Evolutionary conservation across 2,329 filamentous ascomycete species (phyloP).

Genomic region (Herpotrichia juniperi): DNA sequence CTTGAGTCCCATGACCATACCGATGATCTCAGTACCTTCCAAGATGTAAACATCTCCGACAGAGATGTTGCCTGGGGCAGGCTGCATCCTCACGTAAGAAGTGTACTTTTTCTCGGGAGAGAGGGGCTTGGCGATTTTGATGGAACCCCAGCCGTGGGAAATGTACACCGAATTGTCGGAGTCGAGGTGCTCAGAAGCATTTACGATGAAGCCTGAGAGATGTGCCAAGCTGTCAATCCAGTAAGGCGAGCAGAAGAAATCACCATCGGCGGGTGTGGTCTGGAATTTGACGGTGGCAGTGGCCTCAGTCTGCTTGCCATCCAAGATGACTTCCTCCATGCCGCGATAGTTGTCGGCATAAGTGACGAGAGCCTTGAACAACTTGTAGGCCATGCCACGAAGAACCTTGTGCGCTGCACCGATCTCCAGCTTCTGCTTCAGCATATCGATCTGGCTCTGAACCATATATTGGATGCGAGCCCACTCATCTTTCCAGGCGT

Average conservation of each 20-base stretch:
- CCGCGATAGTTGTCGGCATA: slow-evolving; percentile 64
- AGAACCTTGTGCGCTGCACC: slow-evolving; percentile 75
- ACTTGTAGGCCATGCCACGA: slow-evolving; percentile 79
- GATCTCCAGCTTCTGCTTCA: slow-evolving; percentile 68
- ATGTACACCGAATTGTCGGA: slow-evolving; percentile 66
- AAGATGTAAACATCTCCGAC: slow-evolving; percentile 67
- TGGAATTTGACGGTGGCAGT: slow-evolving; percentile 62
- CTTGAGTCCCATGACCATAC: slow-evolving; percentile 66
- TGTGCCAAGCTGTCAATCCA: slow-evolving; percentile 65
- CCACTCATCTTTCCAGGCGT: slow-evolving; percentile 69
- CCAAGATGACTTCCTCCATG: slow-evolving; percentile 64
- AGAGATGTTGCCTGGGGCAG: slow-evolving; percentile 60
- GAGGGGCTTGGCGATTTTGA: slow-evolving; percentile 62
- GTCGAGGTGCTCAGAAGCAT: slow-evolving; percentile 63
- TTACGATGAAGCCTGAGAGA: slow-evolving; percentile 66
- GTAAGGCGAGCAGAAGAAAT: slow-evolving; percentile 65
- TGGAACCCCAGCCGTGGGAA: slow-evolving; percentile 66
- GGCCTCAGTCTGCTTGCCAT: slow-evolving; percentile 61
- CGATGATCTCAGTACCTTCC: slow-evolving; percentile 64
- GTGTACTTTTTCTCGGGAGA: slow-evolving; percentile 60
- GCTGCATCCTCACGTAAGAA: slow-evolving; percentile 68
- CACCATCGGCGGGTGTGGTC: slow-evolving; percentile 59
- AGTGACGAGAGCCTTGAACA: slow-evolving; percentile 64
- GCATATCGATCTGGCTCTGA: slow-evolving; percentile 64
- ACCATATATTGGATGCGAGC: slow-evolving; percentile 68